These are phyloP conservation scores for Dothideomycetidae sp. DNA, from an alignment of 2,329 filamentous ascomycete species.

Conservation along the genomic window DNA sequence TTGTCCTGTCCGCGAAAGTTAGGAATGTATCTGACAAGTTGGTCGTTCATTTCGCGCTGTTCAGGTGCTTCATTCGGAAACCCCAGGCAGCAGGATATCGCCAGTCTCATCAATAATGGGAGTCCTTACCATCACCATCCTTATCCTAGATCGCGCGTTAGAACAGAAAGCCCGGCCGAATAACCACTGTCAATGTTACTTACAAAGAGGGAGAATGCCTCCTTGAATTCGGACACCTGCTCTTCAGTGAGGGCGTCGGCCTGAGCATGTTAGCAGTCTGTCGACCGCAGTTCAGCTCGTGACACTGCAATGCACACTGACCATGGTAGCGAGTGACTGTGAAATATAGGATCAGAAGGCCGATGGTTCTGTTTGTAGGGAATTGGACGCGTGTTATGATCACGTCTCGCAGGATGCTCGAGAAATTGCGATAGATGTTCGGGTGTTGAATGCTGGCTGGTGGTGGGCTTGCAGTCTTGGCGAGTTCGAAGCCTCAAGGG, in stretches of 20 bases:
- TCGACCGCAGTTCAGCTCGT: no score
- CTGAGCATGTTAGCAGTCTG: no score
- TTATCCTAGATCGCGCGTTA: no score
- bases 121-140: constrained; percentile 39
- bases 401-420: background rate
- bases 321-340: background rate
- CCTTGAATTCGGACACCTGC: constrained; percentile 99
- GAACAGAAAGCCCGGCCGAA: no score
- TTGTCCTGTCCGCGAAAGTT: constrained; percentile 32
- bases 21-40: background rate
- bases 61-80: background rate
- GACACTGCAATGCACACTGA: no score
- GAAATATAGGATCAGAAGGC: background rate
- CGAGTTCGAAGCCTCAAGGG: background rate
- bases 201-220: constrained; percentile 99
- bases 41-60: background rate
- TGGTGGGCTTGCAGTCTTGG: background rate
- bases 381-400: background rate
- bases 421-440: background rate
- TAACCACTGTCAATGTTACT: no score
- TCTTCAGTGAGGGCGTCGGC: constrained; percentile 98
- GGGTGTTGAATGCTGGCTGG: background rate
- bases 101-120: constrained; percentile 3
- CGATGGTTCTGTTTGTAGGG: background rate
- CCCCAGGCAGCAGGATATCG: constrained; percentile 5